Conservation (phyloP, 768 basidiomycete genomes). For the Trametes coccinea region DNA sequence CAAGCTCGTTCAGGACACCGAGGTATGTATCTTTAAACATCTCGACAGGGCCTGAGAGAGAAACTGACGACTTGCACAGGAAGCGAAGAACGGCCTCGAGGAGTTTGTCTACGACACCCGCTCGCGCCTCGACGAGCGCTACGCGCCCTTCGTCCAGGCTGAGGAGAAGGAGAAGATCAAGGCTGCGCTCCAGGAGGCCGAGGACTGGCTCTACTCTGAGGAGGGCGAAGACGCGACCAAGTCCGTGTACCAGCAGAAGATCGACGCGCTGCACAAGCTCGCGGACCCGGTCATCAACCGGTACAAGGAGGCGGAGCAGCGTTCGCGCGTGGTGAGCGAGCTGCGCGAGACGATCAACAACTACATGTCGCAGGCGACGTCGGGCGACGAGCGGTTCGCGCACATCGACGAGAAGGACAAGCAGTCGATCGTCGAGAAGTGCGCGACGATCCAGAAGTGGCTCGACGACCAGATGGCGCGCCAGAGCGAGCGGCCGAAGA, state of each 20-base stretch:
- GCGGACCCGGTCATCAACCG: constrained; percentile 88
- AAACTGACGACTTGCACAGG: constrained; percentile 46
- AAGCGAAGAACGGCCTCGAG: constrained; percentile 97
- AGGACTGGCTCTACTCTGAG: constrained; percentile 97
- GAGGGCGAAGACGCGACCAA: constrained; percentile 96
- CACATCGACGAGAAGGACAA: constrained; percentile 93
- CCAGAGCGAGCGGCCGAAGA: constrained; percentile 89
- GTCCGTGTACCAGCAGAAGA: constrained; percentile 85
- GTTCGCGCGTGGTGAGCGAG: constrained; percentile 66
- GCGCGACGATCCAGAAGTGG: constrained; percentile 91
- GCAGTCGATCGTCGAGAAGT: constrained; percentile 83
- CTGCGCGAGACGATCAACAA: constrained; percentile 88
- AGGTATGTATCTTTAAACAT: constrained; percentile 52
- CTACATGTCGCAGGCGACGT: constrained; percentile 83
- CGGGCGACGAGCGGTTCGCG: constrained; percentile 78
- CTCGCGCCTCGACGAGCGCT: constrained; percentile 87
- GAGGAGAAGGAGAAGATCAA: constrained; percentile 80
- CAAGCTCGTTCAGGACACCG: constrained; percentile 97
- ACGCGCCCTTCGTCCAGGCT: constrained; percentile 70
- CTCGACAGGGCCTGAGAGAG: neutral
- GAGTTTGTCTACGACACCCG: constrained; percentile 98
- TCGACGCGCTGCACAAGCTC: constrained; percentile 80
- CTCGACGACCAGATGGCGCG: constrained; percentile 87
- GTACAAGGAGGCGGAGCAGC: constrained; percentile 80
- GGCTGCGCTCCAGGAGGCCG: constrained; percentile 68